A percentile compares a stretch with the other conserved stretches of the same genome.
phyloP scores from a whole-genome alignment of 805 yeast species.

The Peterozyma xylosa region DNA sequence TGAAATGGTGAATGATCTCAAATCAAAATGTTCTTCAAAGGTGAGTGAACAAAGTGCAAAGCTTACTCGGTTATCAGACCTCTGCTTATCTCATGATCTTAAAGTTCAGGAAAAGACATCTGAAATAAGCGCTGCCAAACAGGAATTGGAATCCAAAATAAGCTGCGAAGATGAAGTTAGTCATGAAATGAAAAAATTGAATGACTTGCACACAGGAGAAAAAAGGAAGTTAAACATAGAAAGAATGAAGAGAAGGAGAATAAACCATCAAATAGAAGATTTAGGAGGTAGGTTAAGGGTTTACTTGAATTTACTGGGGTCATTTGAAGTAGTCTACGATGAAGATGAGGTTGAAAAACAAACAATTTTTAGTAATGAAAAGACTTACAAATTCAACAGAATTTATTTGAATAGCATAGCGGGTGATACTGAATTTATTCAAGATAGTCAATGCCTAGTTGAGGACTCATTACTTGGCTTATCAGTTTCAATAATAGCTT shows the following conservation, averaged over 20 bases:
- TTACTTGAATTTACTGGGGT: neutral
- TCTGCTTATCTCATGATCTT: no score
- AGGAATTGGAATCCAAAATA: neutral
- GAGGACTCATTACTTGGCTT: constrained; percentile 1
- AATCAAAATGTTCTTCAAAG: no score
- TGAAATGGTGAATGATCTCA: no score
- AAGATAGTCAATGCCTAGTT: constrained; percentile 1
- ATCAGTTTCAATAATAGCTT: neutral
- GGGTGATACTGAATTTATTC: neutral
- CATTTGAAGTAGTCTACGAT: no score
- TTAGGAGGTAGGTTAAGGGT: constrained; percentile 5
- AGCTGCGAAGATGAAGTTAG: neutral
- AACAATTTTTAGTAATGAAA: no score
- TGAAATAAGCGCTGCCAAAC: no score
- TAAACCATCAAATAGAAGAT: constrained; percentile 2
- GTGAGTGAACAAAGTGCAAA: no score
- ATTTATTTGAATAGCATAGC: neutral
- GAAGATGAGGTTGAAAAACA: no score
- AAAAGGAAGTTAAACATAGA: neutral
- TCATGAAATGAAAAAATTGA: neutral
- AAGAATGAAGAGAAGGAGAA: constrained; percentile 1
- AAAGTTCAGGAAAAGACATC: no score
- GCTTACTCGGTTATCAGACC: no score
- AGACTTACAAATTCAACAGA: neutral
- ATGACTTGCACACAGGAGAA: no score